These are phyloP conservation scores for Russula olivacea DNA, from an alignment of 768 basidiomycete genomes.

Conservation along the genomic window DNA sequence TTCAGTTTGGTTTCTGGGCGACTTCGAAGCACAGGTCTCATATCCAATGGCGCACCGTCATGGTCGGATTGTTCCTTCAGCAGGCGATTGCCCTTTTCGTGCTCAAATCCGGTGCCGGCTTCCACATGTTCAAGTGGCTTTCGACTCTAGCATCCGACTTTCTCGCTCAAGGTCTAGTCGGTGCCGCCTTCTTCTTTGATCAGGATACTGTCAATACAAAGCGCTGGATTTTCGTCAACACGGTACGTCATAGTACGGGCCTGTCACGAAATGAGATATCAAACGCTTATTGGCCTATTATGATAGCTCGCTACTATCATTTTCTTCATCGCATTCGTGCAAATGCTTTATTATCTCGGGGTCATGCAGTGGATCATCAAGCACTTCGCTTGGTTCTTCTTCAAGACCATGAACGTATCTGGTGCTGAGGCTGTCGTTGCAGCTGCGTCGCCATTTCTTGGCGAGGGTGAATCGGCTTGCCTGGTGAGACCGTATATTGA, in stretches of 20 bases:
- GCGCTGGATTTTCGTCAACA: constrained; percentile 83
- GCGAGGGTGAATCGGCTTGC: constrained; percentile 86
- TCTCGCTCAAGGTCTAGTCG: constrained; percentile 58
- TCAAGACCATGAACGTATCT: constrained; percentile 84
- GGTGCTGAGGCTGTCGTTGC: constrained; percentile 93
- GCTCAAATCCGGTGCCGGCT: constrained; percentile 80
- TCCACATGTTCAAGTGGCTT: constrained; percentile 78
- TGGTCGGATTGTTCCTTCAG: constrained; percentile 80
- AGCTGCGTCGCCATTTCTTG: constrained; percentile 89
- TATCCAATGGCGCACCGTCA: constrained; percentile 80
- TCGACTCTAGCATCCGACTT: constrained; percentile 81
- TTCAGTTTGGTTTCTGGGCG: constrained; percentile 70
- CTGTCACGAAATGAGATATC: not conserved
- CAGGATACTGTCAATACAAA: constrained; percentile 48
- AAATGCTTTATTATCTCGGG: constrained; percentile 87
- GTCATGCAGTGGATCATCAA: constrained; percentile 93
- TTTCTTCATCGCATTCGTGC: constrained; percentile 90
- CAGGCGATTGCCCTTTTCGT: constrained; percentile 86
- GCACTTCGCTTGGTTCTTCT: constrained; percentile 92
- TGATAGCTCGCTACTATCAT: constrained; percentile 68
- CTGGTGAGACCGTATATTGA: constrained; percentile 81
- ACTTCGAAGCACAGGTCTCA: constrained; percentile 56
- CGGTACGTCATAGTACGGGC: constrained; percentile 39
- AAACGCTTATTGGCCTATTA: not conserved
- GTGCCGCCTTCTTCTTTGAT: constrained; percentile 81